Evolutionary conservation across 1,284 basidiomycete genomes (phyloP).

Genomic region (Boletus sp.): DNA sequence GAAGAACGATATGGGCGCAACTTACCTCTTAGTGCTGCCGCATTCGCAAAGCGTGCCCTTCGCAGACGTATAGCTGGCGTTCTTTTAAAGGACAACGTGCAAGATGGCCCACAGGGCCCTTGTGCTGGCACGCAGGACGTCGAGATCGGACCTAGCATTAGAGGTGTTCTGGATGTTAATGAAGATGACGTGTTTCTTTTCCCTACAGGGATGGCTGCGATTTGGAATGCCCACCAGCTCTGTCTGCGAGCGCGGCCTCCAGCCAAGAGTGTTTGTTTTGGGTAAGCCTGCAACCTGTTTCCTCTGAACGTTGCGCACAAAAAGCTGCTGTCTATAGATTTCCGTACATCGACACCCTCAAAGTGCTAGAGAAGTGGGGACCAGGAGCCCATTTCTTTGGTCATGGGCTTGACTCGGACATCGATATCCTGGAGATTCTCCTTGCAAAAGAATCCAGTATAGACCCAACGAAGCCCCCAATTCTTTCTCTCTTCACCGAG

Average conservation of each 20-base stretch:
- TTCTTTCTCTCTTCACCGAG: constrained; percentile 76
- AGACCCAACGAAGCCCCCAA: constrained; percentile 44
- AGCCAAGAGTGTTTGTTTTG: constrained; percentile 90
- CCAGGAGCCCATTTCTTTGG: constrained; percentile 92
- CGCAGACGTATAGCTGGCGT: constrained; percentile 88
- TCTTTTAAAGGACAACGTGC: constrained; percentile 55
- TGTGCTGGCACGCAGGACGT: constrained; percentile 46
- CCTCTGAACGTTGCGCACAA: not conserved
- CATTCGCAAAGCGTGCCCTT: constrained; percentile 81
- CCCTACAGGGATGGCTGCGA: constrained; percentile 88
- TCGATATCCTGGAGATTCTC: constrained; percentile 68
- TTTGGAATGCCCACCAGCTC: constrained; percentile 86
- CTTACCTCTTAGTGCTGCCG: constrained; percentile 70
- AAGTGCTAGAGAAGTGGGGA: constrained; percentile 96
- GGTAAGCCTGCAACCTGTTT: constrained; percentile 50
- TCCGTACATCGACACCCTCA: constrained; percentile 96
- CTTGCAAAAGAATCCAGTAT: constrained; percentile 46
- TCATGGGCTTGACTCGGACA: constrained; percentile 71
- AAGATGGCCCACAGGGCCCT: constrained; percentile 37
- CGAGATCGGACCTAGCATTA: constrained; percentile 52
- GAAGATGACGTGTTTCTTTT: constrained; percentile 89
- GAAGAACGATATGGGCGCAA: constrained; percentile 97
- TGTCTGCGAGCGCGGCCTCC: constrained; percentile 48
- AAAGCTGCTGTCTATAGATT: constrained; percentile 57
- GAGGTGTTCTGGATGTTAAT: constrained; percentile 59